Conservation (phyloP, 257 asterid genomes). For the Gynochthodes officinalis region DNA sequence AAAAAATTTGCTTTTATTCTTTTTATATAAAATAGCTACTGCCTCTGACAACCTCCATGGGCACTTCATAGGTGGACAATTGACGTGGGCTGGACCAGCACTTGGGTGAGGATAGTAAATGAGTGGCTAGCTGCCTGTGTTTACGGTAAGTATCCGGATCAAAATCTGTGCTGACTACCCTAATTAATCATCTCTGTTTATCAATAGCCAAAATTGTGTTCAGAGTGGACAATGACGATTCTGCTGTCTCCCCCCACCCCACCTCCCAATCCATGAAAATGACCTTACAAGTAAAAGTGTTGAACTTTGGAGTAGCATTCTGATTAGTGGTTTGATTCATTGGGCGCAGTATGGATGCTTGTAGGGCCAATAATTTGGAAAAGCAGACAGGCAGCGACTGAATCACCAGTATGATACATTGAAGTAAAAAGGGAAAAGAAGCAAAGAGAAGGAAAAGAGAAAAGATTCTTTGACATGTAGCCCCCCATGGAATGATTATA, state of each 20-base stretch:
- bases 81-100: constrained; percentile 54
- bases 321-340: neutral
- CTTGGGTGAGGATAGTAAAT: constrained; percentile 57
- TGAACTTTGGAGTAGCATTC: neutral
- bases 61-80: constrained; percentile 42
- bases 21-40: neutral
- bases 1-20: neutral
- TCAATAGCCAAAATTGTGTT: neutral
- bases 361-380: constrained; percentile 48
- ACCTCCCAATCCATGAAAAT: neutral
- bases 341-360: constrained; percentile 48
- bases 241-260: neutral
- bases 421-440: neutral
- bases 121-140: constrained; percentile 52
- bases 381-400: constrained; percentile 30
- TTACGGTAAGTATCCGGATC: constrained; percentile 35
- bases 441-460: neutral
- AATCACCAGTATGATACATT: constrained; percentile 22
- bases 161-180: neutral
- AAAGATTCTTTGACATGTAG: constrained; percentile 1
- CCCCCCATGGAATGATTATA: constrained; percentile 12
- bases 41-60: neutral
- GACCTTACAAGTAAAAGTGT: constrained; percentile 1
- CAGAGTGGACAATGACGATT: neutral
- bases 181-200: neutral